A percentile compares a stretch with the other conserved stretches of the same genome.
These are phyloP conservation scores for Collariella sp. DNA, from an alignment of 495 filamentous ascomycete genomes.

Conservation along the genomic window DNA sequence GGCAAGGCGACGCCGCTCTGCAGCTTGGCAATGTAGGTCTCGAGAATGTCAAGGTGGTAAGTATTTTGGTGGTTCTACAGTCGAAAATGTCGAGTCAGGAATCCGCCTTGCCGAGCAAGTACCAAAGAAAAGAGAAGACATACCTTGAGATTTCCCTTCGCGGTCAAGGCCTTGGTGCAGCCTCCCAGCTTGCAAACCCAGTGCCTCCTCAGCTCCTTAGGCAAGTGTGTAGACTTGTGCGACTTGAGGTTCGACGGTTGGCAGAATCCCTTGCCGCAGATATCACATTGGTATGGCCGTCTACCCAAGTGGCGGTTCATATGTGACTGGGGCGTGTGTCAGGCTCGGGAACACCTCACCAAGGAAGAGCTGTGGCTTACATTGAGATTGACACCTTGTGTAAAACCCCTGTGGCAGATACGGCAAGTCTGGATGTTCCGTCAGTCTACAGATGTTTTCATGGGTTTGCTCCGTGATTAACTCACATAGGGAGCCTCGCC, in stretches of 20 bases:
- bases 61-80: conserved; percentile 85
- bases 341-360: not conserved
- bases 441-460: conserved; percentile 1
- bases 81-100: not conserved
- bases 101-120: not conserved
- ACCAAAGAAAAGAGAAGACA: not conserved
- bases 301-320: conserved; percentile 51
- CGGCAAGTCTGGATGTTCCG: conserved; percentile 31
- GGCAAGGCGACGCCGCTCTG: conserved; percentile 52
- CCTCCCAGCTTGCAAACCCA: conserved; percentile 73
- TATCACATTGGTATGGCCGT: conserved; percentile 73
- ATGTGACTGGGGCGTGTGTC: conserved; percentile 18
- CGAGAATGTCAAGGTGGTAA: conserved; percentile 69
- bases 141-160: conserved; percentile 85
- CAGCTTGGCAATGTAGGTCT: conserved; percentile 66
- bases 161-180: conserved; percentile 80
- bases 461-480: not conserved
- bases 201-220: conserved; percentile 49
- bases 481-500: conserved; percentile 87
- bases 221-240: conserved; percentile 73
- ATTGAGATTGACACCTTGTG: conserved; percentile 85
- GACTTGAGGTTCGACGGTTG: conserved; percentile 84
- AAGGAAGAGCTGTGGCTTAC: conserved; percentile 33
- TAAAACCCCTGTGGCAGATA: conserved; percentile 76
- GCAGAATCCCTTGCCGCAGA: conserved; percentile 79